Evolutionary conservation across 148 eudicot genomes (phyloP).

Genomic region (Fallopia convolvulus): DNA sequence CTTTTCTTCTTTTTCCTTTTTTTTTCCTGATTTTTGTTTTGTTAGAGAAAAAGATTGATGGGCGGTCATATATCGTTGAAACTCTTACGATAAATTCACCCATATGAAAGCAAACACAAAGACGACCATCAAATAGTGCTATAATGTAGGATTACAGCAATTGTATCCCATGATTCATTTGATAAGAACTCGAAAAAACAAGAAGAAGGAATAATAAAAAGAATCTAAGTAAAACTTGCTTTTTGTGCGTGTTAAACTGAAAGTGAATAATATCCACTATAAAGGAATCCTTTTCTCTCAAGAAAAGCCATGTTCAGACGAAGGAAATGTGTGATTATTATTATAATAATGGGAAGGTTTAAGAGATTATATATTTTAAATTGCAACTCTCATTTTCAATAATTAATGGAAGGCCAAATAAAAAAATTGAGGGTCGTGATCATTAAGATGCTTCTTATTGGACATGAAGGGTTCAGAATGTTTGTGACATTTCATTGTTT

Average conservation of each 20-base stretch:
- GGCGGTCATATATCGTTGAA: background rate
- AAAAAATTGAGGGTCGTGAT: background rate
- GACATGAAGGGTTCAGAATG: conserved; percentile 7
- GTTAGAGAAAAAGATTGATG: background rate
- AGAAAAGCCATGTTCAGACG: conserved; percentile 6
- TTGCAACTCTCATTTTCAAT: background rate
- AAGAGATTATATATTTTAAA: background rate
- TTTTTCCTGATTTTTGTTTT: background rate
- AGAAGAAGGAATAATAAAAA: background rate
- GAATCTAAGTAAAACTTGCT: background rate
- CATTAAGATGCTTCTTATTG: conserved; percentile 9
- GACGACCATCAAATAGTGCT: background rate
- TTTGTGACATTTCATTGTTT: background rate
- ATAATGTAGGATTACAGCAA: background rate
- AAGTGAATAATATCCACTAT: conserved; percentile 21
- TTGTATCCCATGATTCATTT: background rate
- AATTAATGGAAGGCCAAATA: background rate
- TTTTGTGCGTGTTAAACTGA: background rate
- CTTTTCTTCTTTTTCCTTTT: no score
- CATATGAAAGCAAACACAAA: background rate
- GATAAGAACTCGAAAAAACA: background rate
- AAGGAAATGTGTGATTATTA: background rate
- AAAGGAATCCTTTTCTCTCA: conserved; percentile 26
- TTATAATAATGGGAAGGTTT: background rate
- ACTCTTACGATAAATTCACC: background rate